Base-by-base conservation (phyloP, 148 eudicot species). In the Beta vulgaris region DNA sequence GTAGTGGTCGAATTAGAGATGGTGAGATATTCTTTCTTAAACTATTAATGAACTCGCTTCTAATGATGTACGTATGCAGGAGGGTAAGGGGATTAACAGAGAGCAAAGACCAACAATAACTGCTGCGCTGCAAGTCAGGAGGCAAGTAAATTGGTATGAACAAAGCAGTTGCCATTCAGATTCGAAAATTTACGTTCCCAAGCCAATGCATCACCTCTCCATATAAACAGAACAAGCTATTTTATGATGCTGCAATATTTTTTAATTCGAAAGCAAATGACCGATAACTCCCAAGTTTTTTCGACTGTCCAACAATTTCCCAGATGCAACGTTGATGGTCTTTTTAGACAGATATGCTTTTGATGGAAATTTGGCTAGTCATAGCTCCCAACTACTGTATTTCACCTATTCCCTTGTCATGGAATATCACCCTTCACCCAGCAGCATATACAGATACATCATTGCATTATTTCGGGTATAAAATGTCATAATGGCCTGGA, bases 401-500 rank as follows among this genome's bases (percentile, higher is more conserved):
- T 39, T 23, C 78, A 69, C 43, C 71, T 74, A 15, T 68, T 54
- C 49, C 54, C 32, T 66, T 19, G n/a, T 70, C 74, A 57, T 42
- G 21, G 48, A 66, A 31, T 62, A 26, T 26, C n/a, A 43, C 65
- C 71, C 29, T 48, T 62, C 14, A 59, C 68, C 69, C 73, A 64
- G 54, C 61, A 42, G 61, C 59, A 62, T 58, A 42, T 26, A 59
- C 14, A 68, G 44, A 36, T 32, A 43, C 71, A 32, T 12, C 34
- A 21, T 57, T 42, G 54, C 76, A 40, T 68, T 77, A 86, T 75
- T 90, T 94, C 7, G 88, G 82, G 82, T 95, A 95, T 74, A 95
- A 90, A 68, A 90, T 89, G 81, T 95, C 98, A 35, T 95, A 95
- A 66, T 95, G 98, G 59, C 98, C 98, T 4, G 98, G 98, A 76